Evolutionary conservation across 2,329 filamentous ascomycete species (phyloP), one percentile per base, ranked within the genome.

Genomic region (Sporothrix pallida): DNA sequence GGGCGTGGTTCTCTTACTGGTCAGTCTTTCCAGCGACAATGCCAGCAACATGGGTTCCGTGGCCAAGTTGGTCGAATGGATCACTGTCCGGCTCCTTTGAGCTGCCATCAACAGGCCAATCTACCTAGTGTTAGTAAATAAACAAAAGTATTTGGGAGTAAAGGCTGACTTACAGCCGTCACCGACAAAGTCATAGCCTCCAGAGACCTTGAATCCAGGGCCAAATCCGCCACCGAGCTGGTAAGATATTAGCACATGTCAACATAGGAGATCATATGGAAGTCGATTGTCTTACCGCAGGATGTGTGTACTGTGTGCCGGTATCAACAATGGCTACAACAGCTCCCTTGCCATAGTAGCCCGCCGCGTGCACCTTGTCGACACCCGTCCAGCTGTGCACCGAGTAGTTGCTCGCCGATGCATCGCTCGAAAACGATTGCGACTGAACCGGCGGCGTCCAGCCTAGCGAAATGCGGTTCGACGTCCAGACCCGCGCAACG

Each of bases 11-110:
- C 1, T 56, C 62, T 42, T 70, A 72, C 48, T 44, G 48, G 20
- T 54, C 71, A n/a, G 31, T 70, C 56, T 71, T 78, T 2, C 77
- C 78, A 17, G 77, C 78, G 37, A 79, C 75, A 17, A 80, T 79
- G 13, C 78, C 78, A 1, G 78, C 75, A 12, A 79, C 76, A 44
- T 79, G 79, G 2, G 77, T 79, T 7, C 78, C 79, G 20, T 79
- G 78, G 1, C 77, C 78, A 2, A 75, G 50, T 1, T 70, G 58
- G 44, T 79, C 78, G 9, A 78, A 68, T 1, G 78, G 78, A 42
- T 80, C 78, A 15, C n/a, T 72, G 5, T 79, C 78, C 0, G 78
- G 78, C 7, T 56, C 17, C 67, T 68, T 73, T 4, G 8, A 1
- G 52, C 56, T 71, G 42, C 73, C 73, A 26, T 63, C 58, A 17